These are phyloP conservation scores for Cercospora sp. DNA, from an alignment of 2,329 filamentous ascomycete species.

Conservation along the genomic window DNA sequence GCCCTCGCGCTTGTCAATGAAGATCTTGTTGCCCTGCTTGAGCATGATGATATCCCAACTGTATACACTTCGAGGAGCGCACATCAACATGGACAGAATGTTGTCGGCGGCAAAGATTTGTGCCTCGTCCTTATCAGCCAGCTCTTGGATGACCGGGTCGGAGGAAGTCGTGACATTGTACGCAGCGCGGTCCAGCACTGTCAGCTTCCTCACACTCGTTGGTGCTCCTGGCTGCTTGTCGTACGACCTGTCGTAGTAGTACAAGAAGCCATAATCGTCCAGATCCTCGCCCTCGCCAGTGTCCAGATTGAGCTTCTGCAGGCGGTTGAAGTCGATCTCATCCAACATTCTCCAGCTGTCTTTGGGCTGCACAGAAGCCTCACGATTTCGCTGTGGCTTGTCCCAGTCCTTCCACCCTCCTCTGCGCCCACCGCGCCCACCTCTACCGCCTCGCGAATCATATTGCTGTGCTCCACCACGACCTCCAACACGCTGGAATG, in stretches of 20 bases:
- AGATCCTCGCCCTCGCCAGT: constrained; percentile 93
- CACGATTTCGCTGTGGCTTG: constrained; percentile 94
- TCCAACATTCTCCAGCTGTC: constrained; percentile 93
- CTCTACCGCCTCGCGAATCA: constrained; percentile 68
- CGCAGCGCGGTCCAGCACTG: constrained; percentile 85
- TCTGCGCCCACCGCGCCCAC: constrained; percentile 74
- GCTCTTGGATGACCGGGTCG: constrained; percentile 94
- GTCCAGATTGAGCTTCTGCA: constrained; percentile 93
- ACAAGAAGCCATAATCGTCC: constrained; percentile 93
- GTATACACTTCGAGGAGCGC: constrained; percentile 92
- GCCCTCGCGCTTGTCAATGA: constrained; percentile 97
- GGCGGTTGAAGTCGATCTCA: constrained; percentile 96
- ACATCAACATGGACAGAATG: constrained; percentile 99
- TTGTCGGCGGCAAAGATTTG: constrained; percentile 96
- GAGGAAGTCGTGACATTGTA: constrained; percentile 98
- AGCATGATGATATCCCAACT: constrained; percentile 97
- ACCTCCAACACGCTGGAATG: constrained; percentile 70
- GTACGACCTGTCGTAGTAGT: constrained; percentile 95
- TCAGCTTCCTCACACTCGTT: constrained; percentile 82
- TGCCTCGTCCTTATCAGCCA: constrained; percentile 92
- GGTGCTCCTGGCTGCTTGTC: constrained; percentile 88
- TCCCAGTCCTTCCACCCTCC: constrained; percentile 99
- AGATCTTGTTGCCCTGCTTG: constrained; percentile 93
- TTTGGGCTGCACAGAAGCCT: constrained; percentile 94
- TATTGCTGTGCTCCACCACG: constrained; percentile 69